Evolutionary conservation across 768 basidiomycete species (phyloP), one percentile per base, ranked within the genome.

Genomic region (Leccinum sublutescens): DNA sequence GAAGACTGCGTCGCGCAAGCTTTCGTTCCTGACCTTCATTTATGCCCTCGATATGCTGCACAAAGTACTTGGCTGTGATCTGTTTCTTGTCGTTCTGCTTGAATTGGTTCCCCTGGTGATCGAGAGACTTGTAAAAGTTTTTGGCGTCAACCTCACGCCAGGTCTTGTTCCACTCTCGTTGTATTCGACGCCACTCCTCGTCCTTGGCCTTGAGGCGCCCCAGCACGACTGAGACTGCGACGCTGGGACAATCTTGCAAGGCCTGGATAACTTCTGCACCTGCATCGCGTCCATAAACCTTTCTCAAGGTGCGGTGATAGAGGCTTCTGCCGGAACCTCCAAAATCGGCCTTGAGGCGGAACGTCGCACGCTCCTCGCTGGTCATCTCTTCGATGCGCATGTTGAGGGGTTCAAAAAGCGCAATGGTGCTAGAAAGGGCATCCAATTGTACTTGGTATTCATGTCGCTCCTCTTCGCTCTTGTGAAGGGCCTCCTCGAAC

Each of bases 41-140:
- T 62, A 85, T 76, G 54, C 73, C 65, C 71, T 95, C 93, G 66
- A 95, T 88, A 56, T 95, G 89, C 31, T 76, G 79, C 31, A 93
- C 86, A 67, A 96, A 91, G 62, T 86, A 77, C 70, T 93, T 95
- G 47, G 90, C 81, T 7, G 89, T 93, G 68, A 95, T 89, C 59
- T 81, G 83, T 75, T 93, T 93, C 84, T 98, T 98, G 80, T 99
- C 97, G 73, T 93, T 95, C 58, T 82, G 81, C 78, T 98, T 98
- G 85, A 96, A 97, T 59, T 82, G 85, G 72, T 92, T 91, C 17
- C 94, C 95, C 72, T 97, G 95, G 69, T 97, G 93, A 71, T 99
- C 97, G 52, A 98, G 85, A 31, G 90, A 89, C 76, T 96, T 98
- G 85, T 97, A 96, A 71, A 95, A 98, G 78, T 98, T 98, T 77